phyloP scores from a whole-genome alignment of 495 filamentous ascomycete species.

The Neurospora sp. region DNA sequence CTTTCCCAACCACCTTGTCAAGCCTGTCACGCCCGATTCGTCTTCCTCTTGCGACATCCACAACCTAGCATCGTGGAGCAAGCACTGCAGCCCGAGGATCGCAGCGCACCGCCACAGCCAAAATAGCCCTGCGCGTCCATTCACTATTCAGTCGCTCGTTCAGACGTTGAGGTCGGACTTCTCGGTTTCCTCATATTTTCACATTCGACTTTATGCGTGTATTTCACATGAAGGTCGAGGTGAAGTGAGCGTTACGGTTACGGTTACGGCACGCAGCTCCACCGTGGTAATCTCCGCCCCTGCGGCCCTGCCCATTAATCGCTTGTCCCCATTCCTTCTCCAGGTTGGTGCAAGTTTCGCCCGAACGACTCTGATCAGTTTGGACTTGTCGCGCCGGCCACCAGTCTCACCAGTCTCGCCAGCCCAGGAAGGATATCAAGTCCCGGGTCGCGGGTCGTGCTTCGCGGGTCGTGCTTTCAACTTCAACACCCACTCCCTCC shows the following conservation, averaged over 20 bases:
- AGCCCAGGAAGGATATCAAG: not conserved
- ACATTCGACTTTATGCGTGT: not conserved
- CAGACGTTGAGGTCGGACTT: not conserved
- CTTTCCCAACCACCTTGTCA: not conserved
- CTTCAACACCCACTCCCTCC: not conserved
- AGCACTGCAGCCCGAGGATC: not conserved
- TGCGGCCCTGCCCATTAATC: not conserved
- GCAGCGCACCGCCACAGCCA: not conserved
- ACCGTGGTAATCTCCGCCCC: not conserved
- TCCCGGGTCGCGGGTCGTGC: not conserved
- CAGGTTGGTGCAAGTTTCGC: not conserved
- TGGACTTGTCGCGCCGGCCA: not conserved
- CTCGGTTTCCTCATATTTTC: not conserved
- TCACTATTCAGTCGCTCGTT: not conserved
- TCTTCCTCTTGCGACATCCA: not conserved
- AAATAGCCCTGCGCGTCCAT: not conserved
- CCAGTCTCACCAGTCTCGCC: not conserved
- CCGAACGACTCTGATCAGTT: not conserved
- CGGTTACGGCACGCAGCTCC: not conserved
- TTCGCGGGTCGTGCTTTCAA: not conserved
- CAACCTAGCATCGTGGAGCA: not conserved
- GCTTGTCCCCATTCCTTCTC: not conserved
- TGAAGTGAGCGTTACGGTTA: not conserved
- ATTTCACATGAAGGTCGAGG: not conserved
- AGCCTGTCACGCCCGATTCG: not conserved